A percentile compares a stretch with the other conserved stretches of the same genome.
phyloP scores from a whole-genome alignment of 768 basidiomycete species.

The Amanita rubescens region DNA sequence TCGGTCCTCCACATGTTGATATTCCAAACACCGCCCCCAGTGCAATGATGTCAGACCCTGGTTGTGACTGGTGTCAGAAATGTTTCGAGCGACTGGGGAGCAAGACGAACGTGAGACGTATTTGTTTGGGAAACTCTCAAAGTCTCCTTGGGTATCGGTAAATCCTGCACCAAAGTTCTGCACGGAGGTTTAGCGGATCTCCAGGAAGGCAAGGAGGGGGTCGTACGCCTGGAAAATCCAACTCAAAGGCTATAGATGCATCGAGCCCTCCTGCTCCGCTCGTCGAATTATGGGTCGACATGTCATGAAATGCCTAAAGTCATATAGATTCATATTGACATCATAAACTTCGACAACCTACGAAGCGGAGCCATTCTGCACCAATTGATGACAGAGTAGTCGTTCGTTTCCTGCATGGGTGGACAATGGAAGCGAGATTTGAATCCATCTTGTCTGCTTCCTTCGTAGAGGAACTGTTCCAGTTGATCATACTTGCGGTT shows the following conservation, averaged over 20 bases:
- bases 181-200: neutral
- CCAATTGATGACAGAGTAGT: constrained; percentile 25
- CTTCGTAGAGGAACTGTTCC: constrained; percentile 30
- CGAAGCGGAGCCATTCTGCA: constrained; percentile 35
- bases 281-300: constrained; percentile 37
- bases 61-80: neutral
- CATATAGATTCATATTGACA: neutral
- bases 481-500: constrained; percentile 28
- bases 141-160: constrained; percentile 34
- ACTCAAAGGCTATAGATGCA: constrained; percentile 41
- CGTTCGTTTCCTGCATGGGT: constrained; percentile 20
- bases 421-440: constrained; percentile 22
- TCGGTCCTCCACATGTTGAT: constrained; percentile 39
- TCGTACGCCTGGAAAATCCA: constrained; percentile 32
- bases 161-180: constrained; percentile 45
- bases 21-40: constrained; percentile 30
- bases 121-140: constrained; percentile 34
- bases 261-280: constrained; percentile 44
- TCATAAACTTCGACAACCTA: constrained; percentile 10
- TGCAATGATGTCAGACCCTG: constrained; percentile 40
- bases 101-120: constrained; percentile 33
- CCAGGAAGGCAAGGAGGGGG: neutral
- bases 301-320: constrained; percentile 41
- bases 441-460: constrained; percentile 25
- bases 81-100: neutral